Evolutionary conservation across 352 stramenopile species (phyloP), one percentile per base, ranked within the genome.

Genomic region (Aphanomyces astaci): DNA sequence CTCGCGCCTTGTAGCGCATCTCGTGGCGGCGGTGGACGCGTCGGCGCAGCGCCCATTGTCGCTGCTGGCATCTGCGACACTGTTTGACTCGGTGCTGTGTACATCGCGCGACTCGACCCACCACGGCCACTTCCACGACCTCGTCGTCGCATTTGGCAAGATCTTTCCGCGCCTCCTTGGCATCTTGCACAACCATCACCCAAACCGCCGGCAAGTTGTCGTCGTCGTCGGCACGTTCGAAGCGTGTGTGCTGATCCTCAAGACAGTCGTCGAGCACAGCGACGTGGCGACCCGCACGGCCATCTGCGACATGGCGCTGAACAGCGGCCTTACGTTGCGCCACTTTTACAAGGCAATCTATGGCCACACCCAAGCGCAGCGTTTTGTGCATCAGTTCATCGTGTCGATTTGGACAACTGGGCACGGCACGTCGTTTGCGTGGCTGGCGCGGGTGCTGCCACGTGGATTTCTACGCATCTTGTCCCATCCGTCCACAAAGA

Each of bases 381-480:
- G 80, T 11, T 80, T 88, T 53, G 83, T 80, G 9, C 91, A 87
- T 62, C 82, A 88, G 64, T 90, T 85, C 43, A 80, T 94, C 28
- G 72, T 74, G 7, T 84, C 76, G 10, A 90, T 94, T 24, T 94
- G 84, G 82, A 78, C 88, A 33, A 80, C 82, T 24, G 79, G 90
- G 64, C 86, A 94, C 71, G 83, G 81, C 63, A 65, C 77, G 2
- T 92, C 86, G 10, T 87, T 86, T 60, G 80, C 91, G 33, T 76
- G 92, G 72, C 66, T 94, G 0, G 60, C 73, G 24, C 71, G 84
- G 24, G 76, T 90, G 13, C 70, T 94, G 22, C 86, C 86, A 0
- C 75, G 78, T 28, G 86, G 86, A 22, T 89, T 94, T 55, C 77
- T 94, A 51, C 78, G 86, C 32, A 90, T 94, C 76, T 78, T 92